phyloP scores from a whole-genome alignment of 1,139 yeast species.

The Lodderomyces metapsilosis region DNA sequence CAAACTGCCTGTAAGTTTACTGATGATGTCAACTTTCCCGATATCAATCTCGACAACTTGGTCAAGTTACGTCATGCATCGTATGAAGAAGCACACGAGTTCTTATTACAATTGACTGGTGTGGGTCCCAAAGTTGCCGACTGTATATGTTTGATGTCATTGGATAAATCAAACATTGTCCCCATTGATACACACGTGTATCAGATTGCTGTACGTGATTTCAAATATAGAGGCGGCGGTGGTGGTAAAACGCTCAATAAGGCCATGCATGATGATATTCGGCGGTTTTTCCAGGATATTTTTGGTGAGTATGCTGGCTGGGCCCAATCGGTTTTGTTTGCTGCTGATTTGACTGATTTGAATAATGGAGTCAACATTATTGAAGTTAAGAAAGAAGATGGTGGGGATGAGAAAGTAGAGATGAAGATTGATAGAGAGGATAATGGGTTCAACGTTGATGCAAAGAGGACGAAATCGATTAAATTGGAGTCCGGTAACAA shows the following conservation, averaged over 20 bases:
- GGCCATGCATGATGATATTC: slow-evolving; percentile 60
- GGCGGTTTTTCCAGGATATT: slow-evolving; percentile 57
- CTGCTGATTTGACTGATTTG: slow-evolving; percentile 72
- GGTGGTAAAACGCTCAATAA: slow-evolving; percentile 52
- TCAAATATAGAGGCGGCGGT: slow-evolving; percentile 57
- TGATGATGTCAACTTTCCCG: slow-evolving; percentile 33
- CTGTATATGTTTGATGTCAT: slow-evolving; percentile 83
- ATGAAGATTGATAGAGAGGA: background rate
- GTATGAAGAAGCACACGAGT: slow-evolving; percentile 62
- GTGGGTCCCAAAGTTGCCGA: slow-evolving; percentile 99
- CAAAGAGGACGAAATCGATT: background rate
- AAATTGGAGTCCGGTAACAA: background rate
- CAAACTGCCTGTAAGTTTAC: slow-evolving; percentile 61
- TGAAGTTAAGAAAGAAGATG: slow-evolving; percentile 5
- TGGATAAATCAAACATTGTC: slow-evolving; percentile 83
- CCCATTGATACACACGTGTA: slow-evolving; percentile 98
- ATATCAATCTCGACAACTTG: slow-evolving; percentile 31
- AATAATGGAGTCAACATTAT: slow-evolving; percentile 46
- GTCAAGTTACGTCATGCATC: slow-evolving; percentile 38
- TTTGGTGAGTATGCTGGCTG: slow-evolving; percentile 97
- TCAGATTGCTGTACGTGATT: slow-evolving; percentile 84
- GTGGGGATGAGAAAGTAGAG: background rate
- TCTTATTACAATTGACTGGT: slow-evolving; percentile 69
- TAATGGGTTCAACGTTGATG: background rate
- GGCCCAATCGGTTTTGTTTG: slow-evolving; percentile 92